Percentiles rank a stretch among this genome's conserved stretches.
These are phyloP conservation scores for Sindora glabra DNA, from an alignment of 306 rosid genomes.

Conservation along the genomic window DNA sequence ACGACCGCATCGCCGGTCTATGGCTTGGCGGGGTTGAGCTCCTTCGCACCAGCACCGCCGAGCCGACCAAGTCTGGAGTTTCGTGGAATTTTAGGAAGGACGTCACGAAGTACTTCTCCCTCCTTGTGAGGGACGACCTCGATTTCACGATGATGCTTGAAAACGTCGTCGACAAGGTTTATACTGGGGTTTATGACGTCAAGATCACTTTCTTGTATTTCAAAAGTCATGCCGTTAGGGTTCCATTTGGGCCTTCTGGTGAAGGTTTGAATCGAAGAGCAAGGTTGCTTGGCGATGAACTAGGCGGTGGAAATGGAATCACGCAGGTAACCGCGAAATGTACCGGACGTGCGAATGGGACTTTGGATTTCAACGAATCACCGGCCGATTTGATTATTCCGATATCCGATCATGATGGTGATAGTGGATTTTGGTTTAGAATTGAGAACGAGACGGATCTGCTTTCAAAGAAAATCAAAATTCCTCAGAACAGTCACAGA, in stretches of 20 bases:
- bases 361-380: neutral
- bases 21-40: conserved; percentile 81
- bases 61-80: conserved; percentile 43
- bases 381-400: conserved; percentile 79
- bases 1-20: conserved; percentile 73
- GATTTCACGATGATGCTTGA: conserved; percentile 74
- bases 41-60: conserved; percentile 77
- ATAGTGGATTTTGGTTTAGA: conserved; percentile 63
- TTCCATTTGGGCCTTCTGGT: conserved; percentile 8
- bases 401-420: conserved; percentile 45
- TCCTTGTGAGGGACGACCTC: conserved; percentile 28
- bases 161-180: conserved; percentile 39
- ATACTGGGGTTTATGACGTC: conserved; percentile 64
- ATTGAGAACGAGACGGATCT: conserved; percentile 36
- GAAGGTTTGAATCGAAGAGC: neutral
- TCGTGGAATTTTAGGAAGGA: conserved; percentile 76
- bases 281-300: conserved; percentile 16
- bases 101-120: conserved; percentile 57
- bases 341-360: neutral
- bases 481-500: conserved; percentile 50
- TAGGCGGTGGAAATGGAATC: neutral
- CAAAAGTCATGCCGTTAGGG: conserved; percentile 7
- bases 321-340: neutral
- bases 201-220: conserved; percentile 37
- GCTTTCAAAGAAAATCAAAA: conserved; percentile 21